Conservation (phyloP, 306 rosid genomes). For the Hippophae gyantsensis region DNA sequence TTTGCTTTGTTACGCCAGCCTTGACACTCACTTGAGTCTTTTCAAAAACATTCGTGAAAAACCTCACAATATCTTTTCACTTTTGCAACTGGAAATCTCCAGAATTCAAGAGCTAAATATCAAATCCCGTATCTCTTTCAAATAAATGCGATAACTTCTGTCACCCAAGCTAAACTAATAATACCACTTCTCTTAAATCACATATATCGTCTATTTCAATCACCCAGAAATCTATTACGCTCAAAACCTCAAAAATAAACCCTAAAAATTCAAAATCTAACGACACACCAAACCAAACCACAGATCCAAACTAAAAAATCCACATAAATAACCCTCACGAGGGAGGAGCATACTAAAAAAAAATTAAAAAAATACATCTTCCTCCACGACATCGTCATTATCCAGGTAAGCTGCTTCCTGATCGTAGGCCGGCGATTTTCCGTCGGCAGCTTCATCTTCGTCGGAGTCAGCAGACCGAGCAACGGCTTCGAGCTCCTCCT, state of each 20-base stretch:
- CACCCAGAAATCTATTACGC: no score
- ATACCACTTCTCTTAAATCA: background rate
- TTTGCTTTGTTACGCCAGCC: no score
- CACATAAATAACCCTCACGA: background rate
- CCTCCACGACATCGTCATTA: conserved; percentile 41
- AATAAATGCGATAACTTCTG: no score
- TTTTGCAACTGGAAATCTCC: no score
- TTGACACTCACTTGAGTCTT: no score
- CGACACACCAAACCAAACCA: background rate
- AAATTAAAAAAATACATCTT: conserved; percentile 28
- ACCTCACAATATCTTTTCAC: no score
- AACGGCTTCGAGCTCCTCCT: conserved; percentile 83
- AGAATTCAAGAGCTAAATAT: no score
- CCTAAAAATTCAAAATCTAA: background rate
- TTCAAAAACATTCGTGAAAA: no score
- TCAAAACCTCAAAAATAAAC: background rate
- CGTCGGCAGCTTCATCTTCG: conserved; percentile 30
- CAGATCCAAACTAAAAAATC: conserved; percentile 21
- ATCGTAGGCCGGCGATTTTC: conserved; percentile 23
- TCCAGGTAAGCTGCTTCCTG: conserved; percentile 26
- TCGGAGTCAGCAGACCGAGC: conserved; percentile 76
- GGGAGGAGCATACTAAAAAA: no score
- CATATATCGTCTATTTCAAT: background rate
- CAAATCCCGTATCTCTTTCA: no score
- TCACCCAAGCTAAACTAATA: background rate